Evolutionary conservation across 2,329 filamentous ascomycete genomes (phyloP), one percentile per base, ranked within the genome.

Genomic region (Helminthosporium solani): DNA sequence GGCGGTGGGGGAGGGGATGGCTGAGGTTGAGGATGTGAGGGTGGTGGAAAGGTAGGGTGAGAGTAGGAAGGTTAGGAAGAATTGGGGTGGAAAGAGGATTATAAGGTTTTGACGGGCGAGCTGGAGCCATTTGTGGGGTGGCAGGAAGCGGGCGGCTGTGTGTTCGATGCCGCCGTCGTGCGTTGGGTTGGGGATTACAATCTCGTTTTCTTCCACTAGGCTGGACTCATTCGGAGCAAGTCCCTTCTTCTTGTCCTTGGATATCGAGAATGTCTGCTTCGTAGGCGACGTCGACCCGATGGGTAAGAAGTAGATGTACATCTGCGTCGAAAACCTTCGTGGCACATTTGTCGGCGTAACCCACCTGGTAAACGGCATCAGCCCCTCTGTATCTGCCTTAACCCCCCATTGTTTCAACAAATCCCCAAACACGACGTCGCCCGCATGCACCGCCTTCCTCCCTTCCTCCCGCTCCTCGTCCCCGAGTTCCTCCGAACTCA

Each of bases 291-390:
- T 37, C 12, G 71, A 68, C 9, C 57, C 53, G 4, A 85, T 71
- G 0, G 90, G 90, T 2, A 96, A 78, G 70, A 95, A 85, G 71
- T 96, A 96, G 9, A 97, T 70, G 71, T 97, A 99, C 92, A 97
- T 97, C 66, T 96, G 91, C 0, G 92, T 96, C 0, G 88, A 89
- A 73, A 95, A 99, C 36, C 94, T 81, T 58, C 85, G 89, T 0
- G 84, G 80, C 1, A 86, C 74, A 50, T 81, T 83, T 0, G 76
- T 70, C 0, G 92, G 92, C 2, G 94, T 97, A 45, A 97, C 79
- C 94, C 94, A 97, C 43, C 89, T 82, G 0, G 91, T 96, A 64
- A 95, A 96, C 0, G 91, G 90, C 7, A 88, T 74, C 2, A 96
- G 73, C 30, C 78, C 75, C 1, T 85, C 85, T 42, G 78, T 78